Evolutionary conservation across 495 filamentous ascomycete species (phyloP).

Genomic region (Aspergillus diversus): DNA sequence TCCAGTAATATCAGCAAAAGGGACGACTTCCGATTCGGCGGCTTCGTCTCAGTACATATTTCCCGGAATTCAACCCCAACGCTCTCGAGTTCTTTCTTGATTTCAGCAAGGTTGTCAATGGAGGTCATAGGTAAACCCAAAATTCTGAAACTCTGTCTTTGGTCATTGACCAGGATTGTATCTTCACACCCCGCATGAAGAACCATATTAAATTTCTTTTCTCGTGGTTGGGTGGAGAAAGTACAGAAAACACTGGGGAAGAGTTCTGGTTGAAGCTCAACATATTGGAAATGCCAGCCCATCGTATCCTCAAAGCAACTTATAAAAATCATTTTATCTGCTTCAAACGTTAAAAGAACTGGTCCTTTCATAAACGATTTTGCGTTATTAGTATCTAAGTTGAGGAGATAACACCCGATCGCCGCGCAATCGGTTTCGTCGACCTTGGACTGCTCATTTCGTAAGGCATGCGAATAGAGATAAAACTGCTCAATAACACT

Average conservation of each 20-base stretch:
- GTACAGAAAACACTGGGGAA: background rate
- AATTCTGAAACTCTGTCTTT: background rate
- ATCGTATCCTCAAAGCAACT: background rate
- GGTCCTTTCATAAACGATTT: conserved; percentile 6
- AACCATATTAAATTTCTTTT: conserved; percentile 2
- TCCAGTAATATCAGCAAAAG: conserved; percentile 21
- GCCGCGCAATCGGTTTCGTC: background rate
- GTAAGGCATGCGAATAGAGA: background rate
- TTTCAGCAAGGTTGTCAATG: conserved; percentile 12
- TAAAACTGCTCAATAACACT: conserved; percentile 5
- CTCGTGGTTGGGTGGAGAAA: background rate
- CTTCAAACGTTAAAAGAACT: conserved; percentile 9
- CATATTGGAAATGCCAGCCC: conserved; percentile 12
- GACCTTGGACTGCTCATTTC: background rate
- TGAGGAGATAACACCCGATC: conserved; percentile 8
- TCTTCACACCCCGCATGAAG: conserved; percentile 2
- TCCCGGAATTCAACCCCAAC: background rate
- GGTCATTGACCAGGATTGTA: conserved; percentile 14
- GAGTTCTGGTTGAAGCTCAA: conserved; percentile 10
- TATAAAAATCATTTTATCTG: conserved; percentile 19
- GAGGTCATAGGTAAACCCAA: conserved; percentile 12
- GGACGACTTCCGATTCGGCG: conserved; percentile 15
- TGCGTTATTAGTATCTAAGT: background rate
- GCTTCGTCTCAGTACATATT: background rate
- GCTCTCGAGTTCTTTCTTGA: conserved; percentile 8